Evolutionary conservation across 805 yeast genomes (phyloP).

Genomic region (Ogataea paradorogensis): DNA sequence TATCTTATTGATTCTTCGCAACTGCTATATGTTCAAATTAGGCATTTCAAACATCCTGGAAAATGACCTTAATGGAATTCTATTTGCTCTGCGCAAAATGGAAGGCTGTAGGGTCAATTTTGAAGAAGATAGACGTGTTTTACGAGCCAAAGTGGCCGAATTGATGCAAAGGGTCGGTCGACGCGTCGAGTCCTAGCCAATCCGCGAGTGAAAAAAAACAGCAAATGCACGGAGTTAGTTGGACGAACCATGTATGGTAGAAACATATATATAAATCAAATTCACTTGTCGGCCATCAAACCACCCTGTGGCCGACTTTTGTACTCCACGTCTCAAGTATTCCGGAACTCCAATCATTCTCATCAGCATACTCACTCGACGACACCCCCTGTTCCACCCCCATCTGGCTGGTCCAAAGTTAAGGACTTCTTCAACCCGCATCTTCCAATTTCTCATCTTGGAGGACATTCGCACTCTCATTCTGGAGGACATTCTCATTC

Average conservation of each 20-base stretch:
- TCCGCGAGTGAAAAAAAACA: constrained; percentile 6
- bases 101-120: constrained; percentile 40
- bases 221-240: constrained; percentile 5
- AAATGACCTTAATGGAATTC: constrained; percentile 22
- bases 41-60: constrained; percentile 6
- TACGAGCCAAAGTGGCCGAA: constrained; percentile 34
- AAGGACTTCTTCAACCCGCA: constrained; percentile 37
- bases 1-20: constrained; percentile 14
- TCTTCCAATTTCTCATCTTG: constrained; percentile 30
- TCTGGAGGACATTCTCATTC: constrained; percentile 39
- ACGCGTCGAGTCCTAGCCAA: constrained; percentile 6
- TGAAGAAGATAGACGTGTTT: constrained; percentile 10
- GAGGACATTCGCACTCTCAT: constrained; percentile 24
- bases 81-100: constrained; percentile 46
- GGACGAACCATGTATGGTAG: constrained; percentile 5
- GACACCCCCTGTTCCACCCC: constrained; percentile 15
- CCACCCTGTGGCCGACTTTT: neutral
- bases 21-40: constrained; percentile 11
- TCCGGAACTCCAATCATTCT: constrained; percentile 1
- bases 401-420: constrained; percentile 26
- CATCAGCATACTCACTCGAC: neutral
- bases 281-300: neutral
- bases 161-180: constrained; percentile 7
- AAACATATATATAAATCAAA: neutral
- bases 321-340: neutral